A percentile compares a stretch with the other conserved stretches of the same genome.
These are phyloP conservation scores for Arthrobotrys conoides DNA, from an alignment of 2,329 filamentous ascomycete species.

Conservation along the genomic window DNA sequence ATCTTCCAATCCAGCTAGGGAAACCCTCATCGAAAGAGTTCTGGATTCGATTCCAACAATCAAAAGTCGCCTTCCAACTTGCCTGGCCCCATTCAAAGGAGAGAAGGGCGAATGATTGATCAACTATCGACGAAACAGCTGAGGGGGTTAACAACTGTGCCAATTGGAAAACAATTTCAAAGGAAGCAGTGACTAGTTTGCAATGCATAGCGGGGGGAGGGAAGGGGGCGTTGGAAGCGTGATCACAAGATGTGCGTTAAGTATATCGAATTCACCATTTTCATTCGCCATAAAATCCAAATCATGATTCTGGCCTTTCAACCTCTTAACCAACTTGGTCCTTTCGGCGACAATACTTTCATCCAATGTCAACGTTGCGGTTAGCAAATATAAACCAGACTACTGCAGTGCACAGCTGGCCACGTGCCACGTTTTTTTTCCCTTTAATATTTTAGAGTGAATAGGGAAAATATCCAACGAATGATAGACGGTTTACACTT, in stretches of 20 bases:
- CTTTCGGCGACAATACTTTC: slow-evolving; percentile 3
- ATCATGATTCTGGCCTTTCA: slow-evolving; percentile 6
- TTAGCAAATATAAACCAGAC: slow-evolving; percentile 5
- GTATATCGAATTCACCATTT: neutral
- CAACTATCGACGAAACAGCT: neutral
- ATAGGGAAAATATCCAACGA: slow-evolving; percentile 2
- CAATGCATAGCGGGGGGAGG: neutral
- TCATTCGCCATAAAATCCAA: slow-evolving; percentile 19
- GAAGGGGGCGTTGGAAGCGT: slow-evolving; percentile 1
- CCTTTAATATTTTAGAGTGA: too few species aligned
- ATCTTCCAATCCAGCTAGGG: slow-evolving; percentile 17
- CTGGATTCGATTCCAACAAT: neutral
- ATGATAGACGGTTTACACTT: neutral
- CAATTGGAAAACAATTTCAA: neutral
- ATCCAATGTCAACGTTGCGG: slow-evolving; percentile 9
- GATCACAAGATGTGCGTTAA: neutral
- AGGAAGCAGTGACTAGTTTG: neutral
- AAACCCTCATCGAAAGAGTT: slow-evolving; percentile 10
- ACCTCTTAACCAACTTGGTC: too few species aligned
- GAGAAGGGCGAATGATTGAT: too few species aligned
- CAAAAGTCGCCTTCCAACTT: neutral
- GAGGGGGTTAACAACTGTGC: neutral
- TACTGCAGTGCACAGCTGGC: slow-evolving; percentile 6
- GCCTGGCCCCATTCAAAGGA: neutral
- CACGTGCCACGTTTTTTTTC: slow-evolving; percentile 18